Evolutionary conservation across 805 yeast species (phyloP).

Genomic region (Candida corydali): DNA sequence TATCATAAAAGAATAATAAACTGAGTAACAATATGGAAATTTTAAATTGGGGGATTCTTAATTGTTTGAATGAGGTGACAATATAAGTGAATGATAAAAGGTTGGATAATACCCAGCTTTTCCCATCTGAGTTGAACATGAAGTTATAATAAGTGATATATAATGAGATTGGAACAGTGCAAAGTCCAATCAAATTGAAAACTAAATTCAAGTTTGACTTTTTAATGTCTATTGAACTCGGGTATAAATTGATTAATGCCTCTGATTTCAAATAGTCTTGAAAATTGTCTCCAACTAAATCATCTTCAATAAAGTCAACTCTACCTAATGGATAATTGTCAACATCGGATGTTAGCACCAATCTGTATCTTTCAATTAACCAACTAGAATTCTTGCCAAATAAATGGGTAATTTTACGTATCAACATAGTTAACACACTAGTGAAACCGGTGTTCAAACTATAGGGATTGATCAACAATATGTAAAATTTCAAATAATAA

Average conservation of each 20-base stretch:
- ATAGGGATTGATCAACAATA: conserved; percentile 27
- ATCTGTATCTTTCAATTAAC: conserved; percentile 33
- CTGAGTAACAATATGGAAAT: conserved; percentile 42
- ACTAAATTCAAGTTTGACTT: conserved; percentile 12
- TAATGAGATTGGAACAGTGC: conserved; percentile 14
- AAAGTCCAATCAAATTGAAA: conserved; percentile 16
- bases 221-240: conserved; percentile 2
- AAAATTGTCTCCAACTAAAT: conserved; percentile 23
- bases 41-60: conserved; percentile 41
- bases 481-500: conserved; percentile 29
- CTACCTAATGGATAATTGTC: conserved; percentile 34
- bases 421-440: conserved; percentile 18
- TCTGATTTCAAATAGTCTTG: conserved; percentile 12
- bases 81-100: conserved; percentile 39
- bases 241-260: conserved; percentile 4
- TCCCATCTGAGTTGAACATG: conserved; percentile 2
- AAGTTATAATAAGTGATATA: conserved; percentile 5
- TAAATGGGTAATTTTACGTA: conserved; percentile 24
- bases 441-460: conserved; percentile 27
- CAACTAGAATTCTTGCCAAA: conserved; percentile 20
- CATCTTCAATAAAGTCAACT: conserved; percentile 17
- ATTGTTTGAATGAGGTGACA: conserved; percentile 36
- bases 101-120: conserved; percentile 29
- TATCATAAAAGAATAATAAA: conserved; percentile 57
- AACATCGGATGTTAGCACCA: conserved; percentile 38